Percentiles rank a stretch among this genome's conserved stretches.
These are phyloP conservation scores for Macrotyloma uniflorum DNA, from an alignment of 306 rosid species.

Conservation along the genomic window DNA sequence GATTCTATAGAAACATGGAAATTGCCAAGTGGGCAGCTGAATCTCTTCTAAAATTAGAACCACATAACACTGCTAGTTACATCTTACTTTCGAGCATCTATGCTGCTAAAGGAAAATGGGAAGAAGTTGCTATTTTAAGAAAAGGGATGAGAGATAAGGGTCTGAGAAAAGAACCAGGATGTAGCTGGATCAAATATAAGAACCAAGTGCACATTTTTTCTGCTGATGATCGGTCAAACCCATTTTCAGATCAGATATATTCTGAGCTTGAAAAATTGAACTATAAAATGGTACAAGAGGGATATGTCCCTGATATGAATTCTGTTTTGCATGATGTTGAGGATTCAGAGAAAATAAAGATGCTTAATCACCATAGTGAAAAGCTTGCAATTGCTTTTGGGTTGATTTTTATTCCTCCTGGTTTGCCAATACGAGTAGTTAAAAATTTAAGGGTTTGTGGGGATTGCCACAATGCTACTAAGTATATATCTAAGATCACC, in stretches of 20 bases:
- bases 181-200: slow-evolving; percentile 94
- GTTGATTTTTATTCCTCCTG: slow-evolving; percentile 76
- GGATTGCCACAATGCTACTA: slow-evolving; percentile 94
- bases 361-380: slow-evolving; percentile 91
- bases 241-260: slow-evolving; percentile 77
- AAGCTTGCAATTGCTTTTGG: slow-evolving; percentile 93
- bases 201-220: slow-evolving; percentile 77
- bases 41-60: slow-evolving; percentile 78
- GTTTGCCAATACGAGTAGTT: slow-evolving; percentile 69
- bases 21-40: slow-evolving; percentile 93
- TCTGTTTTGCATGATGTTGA: slow-evolving; percentile 88
- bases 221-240: slow-evolving; percentile 78
- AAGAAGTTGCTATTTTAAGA: slow-evolving; percentile 77
- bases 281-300: slow-evolving; percentile 67
- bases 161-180: slow-evolving; percentile 86
- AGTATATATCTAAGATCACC: slow-evolving; percentile 82
- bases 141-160: slow-evolving; percentile 84
- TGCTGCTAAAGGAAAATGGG: slow-evolving; percentile 85
- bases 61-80: slow-evolving; percentile 84
- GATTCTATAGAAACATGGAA: slow-evolving; percentile 67
- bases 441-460: slow-evolving; percentile 91
- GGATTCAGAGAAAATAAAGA: slow-evolving; percentile 73
- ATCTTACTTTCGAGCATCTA: slow-evolving; percentile 82
- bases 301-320: slow-evolving; percentile 81
- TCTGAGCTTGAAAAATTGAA: slow-evolving; percentile 67